Conservation (phyloP, 352 stramenopile species). For the Globisporangium nagaii region DNA sequence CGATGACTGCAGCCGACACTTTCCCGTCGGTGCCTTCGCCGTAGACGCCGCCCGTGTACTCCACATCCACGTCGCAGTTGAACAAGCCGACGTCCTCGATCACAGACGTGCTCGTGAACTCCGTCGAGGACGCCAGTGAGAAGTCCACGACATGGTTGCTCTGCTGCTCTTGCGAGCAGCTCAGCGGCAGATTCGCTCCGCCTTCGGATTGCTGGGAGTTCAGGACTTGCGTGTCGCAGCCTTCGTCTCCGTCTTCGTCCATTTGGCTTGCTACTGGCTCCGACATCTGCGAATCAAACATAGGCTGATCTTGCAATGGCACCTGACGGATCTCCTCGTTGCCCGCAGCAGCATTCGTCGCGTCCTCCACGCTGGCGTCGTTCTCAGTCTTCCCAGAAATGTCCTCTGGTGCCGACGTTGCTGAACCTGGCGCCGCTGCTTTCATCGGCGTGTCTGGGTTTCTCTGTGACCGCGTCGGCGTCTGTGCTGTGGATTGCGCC, state of each 20-base stretch:
- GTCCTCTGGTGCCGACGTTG: not conserved
- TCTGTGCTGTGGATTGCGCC: not conserved
- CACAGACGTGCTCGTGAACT: constrained; percentile 74
- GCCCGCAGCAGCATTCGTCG: not conserved
- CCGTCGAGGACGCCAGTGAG: constrained; percentile 7
- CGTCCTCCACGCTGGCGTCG: not conserved
- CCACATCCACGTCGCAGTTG: constrained; percentile 75
- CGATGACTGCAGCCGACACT: constrained; percentile 67
- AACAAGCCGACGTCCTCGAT: constrained; percentile 84
- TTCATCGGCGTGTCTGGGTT: constrained; percentile 7
- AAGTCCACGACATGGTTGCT: constrained; percentile 8
- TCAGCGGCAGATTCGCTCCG: not conserved
- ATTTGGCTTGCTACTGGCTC: not conserved
- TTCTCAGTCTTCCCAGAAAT: not conserved
- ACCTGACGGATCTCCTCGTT: not conserved
- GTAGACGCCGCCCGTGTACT: constrained; percentile 79
- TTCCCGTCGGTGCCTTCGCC: constrained; percentile 83
- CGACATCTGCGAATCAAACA: constrained; percentile 2
- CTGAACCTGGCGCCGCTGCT: not conserved
- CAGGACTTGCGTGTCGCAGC: constrained; percentile 5
- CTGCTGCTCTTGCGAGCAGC: constrained; percentile 13
- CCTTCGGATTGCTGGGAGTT: constrained; percentile 9
- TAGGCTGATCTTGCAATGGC: not conserved
- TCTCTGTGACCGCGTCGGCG: not conserved
- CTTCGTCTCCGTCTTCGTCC: not conserved